These are phyloP conservation scores for Hydrangea macrophylla DNA, from an alignment of 148 eudicot species.

Conservation along the genomic window DNA sequence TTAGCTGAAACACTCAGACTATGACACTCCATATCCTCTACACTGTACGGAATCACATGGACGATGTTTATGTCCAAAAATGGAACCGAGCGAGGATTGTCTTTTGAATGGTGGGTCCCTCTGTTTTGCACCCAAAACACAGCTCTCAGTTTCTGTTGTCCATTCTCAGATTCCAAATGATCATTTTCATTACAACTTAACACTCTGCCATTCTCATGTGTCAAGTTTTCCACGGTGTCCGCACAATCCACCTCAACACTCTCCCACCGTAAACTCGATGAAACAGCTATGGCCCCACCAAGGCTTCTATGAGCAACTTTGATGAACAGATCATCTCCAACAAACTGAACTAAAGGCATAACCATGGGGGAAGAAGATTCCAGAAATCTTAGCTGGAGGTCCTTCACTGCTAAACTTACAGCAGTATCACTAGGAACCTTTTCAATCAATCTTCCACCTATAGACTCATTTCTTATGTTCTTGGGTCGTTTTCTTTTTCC, in stretches of 20 bases:
- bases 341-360: slow-evolving; percentile 73
- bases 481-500: slow-evolving; percentile 40
- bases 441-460: slow-evolving; percentile 51
- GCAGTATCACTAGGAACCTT: slow-evolving; percentile 94
- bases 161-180: slow-evolving; percentile 32
- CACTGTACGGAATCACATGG: slow-evolving; percentile 77
- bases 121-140: slow-evolving; percentile 85
- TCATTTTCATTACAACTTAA: slow-evolving; percentile 29
- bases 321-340: slow-evolving; percentile 58
- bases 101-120: slow-evolving; percentile 31
- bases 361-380: slow-evolving; percentile 53
- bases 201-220: slow-evolving; percentile 26
- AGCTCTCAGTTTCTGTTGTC: slow-evolving; percentile 54
- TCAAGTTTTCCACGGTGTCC: slow-evolving; percentile 38
- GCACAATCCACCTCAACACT: slow-evolving; percentile 76
- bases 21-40: slow-evolving; percentile 70
- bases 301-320: slow-evolving; percentile 84
- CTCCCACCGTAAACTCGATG: slow-evolving; percentile 70
- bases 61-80: slow-evolving; percentile 59
- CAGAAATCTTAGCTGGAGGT: slow-evolving; percentile 67
- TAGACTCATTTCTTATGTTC: slow-evolving; percentile 39
- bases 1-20: slow-evolving; percentile 81
- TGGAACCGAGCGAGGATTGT: slow-evolving; percentile 33
- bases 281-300: slow-evolving; percentile 84
- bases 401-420: slow-evolving; percentile 57